A percentile compares a stretch with the other conserved stretches of the same genome.
phyloP scores from a whole-genome alignment of 2,329 filamentous ascomycete species.

The Colletotrichum lindemuthianum region DNA sequence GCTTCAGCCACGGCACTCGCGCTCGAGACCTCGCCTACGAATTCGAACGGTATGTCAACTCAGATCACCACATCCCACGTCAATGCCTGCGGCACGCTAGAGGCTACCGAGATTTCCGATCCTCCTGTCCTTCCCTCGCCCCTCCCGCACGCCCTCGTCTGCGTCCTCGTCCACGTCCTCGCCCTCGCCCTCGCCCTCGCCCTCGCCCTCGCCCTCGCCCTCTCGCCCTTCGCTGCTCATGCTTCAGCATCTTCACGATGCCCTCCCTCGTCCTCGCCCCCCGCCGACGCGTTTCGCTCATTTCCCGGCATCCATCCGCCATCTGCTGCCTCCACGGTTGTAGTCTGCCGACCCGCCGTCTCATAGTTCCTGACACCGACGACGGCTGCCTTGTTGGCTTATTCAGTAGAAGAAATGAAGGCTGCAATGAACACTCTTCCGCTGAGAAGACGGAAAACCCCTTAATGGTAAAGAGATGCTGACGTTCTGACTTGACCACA shows the following conservation, averaged over 20 bases:
- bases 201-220: constrained; percentile 47
- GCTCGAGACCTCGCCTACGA: constrained; percentile 99
- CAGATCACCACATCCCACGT: constrained; percentile 50
- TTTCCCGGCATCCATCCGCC: constrained; percentile 44
- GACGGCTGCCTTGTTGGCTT: constrained; percentile 19
- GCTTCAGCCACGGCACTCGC: constrained; percentile 98
- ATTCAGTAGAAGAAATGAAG: too few relatives aligned
- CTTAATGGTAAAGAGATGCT: constrained; percentile 51
- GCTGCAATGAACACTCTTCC: constrained; percentile 10
- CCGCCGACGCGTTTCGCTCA: constrained; percentile 44
- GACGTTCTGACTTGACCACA: constrained; percentile 56
- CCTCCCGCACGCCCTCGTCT: constrained; percentile 48
- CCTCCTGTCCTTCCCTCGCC: constrained; percentile 43
- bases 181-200: constrained; percentile 53
- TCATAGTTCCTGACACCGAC: constrained; percentile 20
- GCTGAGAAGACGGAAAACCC: neutral
- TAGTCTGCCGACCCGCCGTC: constrained; percentile 29
- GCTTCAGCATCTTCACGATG: constrained; percentile 41
- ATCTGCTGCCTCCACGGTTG: constrained; percentile 19
- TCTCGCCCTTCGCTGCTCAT: constrained; percentile 44
- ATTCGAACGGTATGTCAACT: constrained; percentile 98
- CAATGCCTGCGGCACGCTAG: constrained; percentile 51
- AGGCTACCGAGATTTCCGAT: constrained; percentile 46
- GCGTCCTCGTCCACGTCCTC: constrained; percentile 45
- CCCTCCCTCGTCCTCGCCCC: constrained; percentile 44